Evolutionary conservation across 202 grass and related monocot genomes (phyloP).

Genomic region (Zoysia matrella): DNA sequence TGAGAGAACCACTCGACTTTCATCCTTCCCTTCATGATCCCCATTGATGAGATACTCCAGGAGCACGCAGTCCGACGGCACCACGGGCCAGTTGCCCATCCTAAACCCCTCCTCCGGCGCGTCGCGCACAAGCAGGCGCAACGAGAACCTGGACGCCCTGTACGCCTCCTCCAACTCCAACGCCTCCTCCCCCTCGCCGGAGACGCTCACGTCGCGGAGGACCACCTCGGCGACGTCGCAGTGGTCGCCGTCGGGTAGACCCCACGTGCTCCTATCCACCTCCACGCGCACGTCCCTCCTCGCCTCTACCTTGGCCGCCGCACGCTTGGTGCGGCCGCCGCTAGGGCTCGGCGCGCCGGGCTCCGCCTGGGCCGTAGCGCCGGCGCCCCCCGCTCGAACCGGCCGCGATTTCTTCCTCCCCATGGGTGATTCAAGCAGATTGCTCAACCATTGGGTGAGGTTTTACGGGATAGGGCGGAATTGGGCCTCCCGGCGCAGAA

Average conservation of each 20-base stretch:
- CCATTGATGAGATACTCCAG: slow-evolving; percentile 54
- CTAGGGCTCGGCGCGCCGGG: slow-evolving; percentile 45
- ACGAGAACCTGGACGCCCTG: slow-evolving; percentile 45
- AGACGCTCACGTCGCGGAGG: slow-evolving; percentile 57
- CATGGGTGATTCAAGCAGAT: slow-evolving; percentile 49
- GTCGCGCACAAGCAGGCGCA: slow-evolving; percentile 66
- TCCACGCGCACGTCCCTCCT: slow-evolving; percentile 64
- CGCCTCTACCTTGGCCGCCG: slow-evolving; percentile 29
- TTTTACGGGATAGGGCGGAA: slow-evolving; percentile 13
- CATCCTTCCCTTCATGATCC: slow-evolving; percentile 16
- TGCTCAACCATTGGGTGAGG: slow-evolving; percentile 13
- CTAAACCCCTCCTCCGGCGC: slow-evolving; percentile 66
- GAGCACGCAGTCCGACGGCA: slow-evolving; percentile 61
- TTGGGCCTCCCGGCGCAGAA: not conserved
- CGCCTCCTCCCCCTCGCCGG: slow-evolving; percentile 34
- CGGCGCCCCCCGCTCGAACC: slow-evolving; percentile 41
- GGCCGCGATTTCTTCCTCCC: slow-evolving; percentile 76
- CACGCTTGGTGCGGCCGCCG: slow-evolving; percentile 35
- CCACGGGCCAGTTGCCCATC: slow-evolving; percentile 74
- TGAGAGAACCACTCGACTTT: slow-evolving; percentile 37
- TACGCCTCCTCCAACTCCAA: slow-evolving; percentile 35
- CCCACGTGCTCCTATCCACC: slow-evolving; percentile 47
- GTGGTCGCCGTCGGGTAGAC: slow-evolving; percentile 20
- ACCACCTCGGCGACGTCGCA: slow-evolving; percentile 80
- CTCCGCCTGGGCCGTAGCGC: slow-evolving; percentile 24